Base-by-base conservation (phyloP, 805 yeast species). In the Myxozyma monticola region DNA sequence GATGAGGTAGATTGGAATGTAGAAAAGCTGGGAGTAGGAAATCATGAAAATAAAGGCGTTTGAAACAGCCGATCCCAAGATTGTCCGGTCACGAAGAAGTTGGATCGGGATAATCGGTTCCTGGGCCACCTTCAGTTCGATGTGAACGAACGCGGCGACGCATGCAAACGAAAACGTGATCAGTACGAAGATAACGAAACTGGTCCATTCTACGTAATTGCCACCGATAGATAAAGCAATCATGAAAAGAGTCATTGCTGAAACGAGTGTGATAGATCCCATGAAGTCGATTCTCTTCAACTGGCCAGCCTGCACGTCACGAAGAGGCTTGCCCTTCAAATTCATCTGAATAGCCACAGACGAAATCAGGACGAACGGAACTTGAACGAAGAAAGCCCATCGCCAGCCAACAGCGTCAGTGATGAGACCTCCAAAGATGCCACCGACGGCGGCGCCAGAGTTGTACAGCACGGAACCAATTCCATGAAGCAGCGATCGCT, bases 401-500 rank as follows among this genome's bases (percentile, higher is more conserved):
- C 89, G 72, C 95, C 95, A 86, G 12, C 87, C 86, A 37, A 73
- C 66, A 37, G 60, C 64, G 7, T 70, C 68, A 28, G 83, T 75
- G 44, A 83, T 68, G 20, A 76, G 56, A 1, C 89, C 88, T 65
- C 78, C 67, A 72, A 76, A 18, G 67, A 48, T 45, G 1, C 89
- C 90, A 14, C 95, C 95, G 40, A 76, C 65, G 0, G 85, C 83
- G 1, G 88, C 83, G 3, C 96, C 96, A 12, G 81, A 63, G 12
- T 89, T 91, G 62, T 77, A 89, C 36, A 80, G 80, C 17, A 88
- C 72, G 65, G 88, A 88, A 30, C 85, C 85, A 44, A 85, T 65
- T 0, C 96, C 96, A 64, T 89, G 96, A 66, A 79, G 87, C 26
- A 86, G 66, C 1, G 95, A 96, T 51, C 96, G 74, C 36, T 83